These are phyloP conservation scores for Neoarthrinium moseri DNA, from an alignment of 2,329 filamentous ascomycete genomes.

Conservation along the genomic window DNA sequence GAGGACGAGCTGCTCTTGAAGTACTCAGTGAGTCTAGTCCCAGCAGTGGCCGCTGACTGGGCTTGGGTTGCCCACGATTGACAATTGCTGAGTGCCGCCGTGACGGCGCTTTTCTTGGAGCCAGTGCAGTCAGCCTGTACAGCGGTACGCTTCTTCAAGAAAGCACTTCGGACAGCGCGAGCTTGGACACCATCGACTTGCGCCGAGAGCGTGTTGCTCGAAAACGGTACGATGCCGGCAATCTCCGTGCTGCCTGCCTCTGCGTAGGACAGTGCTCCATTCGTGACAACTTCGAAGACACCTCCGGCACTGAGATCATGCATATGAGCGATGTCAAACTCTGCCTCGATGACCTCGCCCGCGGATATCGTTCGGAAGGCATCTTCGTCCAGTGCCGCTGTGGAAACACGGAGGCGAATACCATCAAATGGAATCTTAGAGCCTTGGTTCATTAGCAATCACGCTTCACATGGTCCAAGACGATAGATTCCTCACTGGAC, in stretches of 20 bases:
- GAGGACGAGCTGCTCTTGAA: conserved; percentile 57
- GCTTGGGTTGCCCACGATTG: background rate
- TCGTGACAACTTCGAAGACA: conserved; percentile 11
- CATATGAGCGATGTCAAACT: conserved; percentile 11
- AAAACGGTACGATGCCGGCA: background rate
- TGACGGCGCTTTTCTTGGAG: background rate
- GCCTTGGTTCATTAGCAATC: background rate
- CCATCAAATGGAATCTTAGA: conserved; percentile 12
- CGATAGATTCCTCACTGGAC: conserved; percentile 29
- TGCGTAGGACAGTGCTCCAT: conserved; percentile 1
- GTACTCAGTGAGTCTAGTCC: conserved; percentile 54
- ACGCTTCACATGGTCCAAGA: background rate
- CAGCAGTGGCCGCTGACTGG: background rate
- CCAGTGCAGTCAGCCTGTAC: conserved; percentile 9
- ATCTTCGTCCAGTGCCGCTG: conserved; percentile 7
- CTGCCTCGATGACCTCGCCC: conserved; percentile 7
- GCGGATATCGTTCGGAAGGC: conserved; percentile 11
- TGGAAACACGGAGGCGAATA: conserved; percentile 9
- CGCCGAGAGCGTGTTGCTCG: background rate
- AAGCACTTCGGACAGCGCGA: background rate
- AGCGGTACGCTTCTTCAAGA: background rate
- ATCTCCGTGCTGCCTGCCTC: background rate
- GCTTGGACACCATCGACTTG: conserved; percentile 4
- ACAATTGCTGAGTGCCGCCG: background rate
- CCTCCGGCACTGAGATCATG: conserved; percentile 13